Conservation (phyloP, 805 yeast genomes). For the Cyberlindnera samutprakarnensis region DNA sequence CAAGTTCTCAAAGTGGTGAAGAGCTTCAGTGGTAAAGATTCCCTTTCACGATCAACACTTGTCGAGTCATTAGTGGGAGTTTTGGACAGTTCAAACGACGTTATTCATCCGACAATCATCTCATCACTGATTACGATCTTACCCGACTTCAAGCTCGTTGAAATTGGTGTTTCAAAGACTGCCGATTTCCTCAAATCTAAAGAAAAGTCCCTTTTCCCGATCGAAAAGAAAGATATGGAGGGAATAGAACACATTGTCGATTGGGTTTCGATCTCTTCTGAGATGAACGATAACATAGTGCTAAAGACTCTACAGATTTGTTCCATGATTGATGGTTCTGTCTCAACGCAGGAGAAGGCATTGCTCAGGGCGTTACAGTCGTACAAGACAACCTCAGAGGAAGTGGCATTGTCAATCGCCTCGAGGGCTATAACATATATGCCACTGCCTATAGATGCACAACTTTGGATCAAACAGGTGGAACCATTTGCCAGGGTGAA, state of each 20-base stretch:
- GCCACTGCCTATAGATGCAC: background rate
- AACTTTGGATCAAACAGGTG: background rate
- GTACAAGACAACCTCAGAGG: background rate
- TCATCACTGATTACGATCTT: background rate
- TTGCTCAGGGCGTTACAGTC: background rate
- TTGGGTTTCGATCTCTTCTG: background rate
- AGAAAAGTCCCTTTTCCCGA: background rate
- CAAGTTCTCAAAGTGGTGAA: slow-evolving; percentile 7
- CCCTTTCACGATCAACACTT: no score
- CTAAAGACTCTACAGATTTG: no score
- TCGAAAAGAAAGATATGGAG: slow-evolving; percentile 3
- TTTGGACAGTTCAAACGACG: no score
- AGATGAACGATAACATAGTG: background rate
- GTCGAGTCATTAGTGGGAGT: no score
- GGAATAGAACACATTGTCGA: background rate
- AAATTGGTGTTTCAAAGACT: background rate
- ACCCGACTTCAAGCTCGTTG: background rate
- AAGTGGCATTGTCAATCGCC: background rate
- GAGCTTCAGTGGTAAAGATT: background rate
- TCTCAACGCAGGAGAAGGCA: slow-evolving; percentile 1
- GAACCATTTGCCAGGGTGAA: background rate
- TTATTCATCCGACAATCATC: background rate
- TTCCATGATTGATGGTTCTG: slow-evolving; percentile 1
- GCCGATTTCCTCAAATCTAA: background rate
- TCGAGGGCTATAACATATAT: background rate